A percentile compares a stretch with the other conserved stretches of the same genome.
phyloP scores from a whole-genome alignment of 2,329 filamentous ascomycete species.

The Talaromyces sp. region DNA sequence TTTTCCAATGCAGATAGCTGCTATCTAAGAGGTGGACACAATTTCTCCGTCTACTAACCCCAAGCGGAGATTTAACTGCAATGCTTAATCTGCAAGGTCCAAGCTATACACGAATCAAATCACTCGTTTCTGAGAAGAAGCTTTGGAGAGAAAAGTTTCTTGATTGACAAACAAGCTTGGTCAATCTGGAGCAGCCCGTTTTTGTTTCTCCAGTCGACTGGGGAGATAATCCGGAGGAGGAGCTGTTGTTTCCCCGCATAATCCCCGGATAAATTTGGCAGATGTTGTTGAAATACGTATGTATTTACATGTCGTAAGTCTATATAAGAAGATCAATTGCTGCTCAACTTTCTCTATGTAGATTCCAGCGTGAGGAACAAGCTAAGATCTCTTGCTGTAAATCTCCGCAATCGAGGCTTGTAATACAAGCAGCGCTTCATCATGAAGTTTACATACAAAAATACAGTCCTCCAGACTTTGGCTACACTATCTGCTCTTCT shows the following conservation, averaged over 20 bases:
- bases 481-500: not conserved
- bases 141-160: not conserved
- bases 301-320: not conserved
- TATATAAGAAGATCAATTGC: not conserved
- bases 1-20: not conserved
- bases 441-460: not conserved
- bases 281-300: not conserved
- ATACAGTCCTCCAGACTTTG: not conserved
- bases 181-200: not conserved
- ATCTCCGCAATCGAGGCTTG: not conserved
- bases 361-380: not conserved
- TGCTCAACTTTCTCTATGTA: not conserved
- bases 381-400: not conserved
- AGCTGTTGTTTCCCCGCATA: slow-evolving; percentile 6
- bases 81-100: not conserved
- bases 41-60: slow-evolving; percentile 24
- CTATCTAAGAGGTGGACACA: slow-evolving; percentile 26
- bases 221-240: not conserved
- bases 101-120: not conserved
- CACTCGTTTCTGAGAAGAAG: not conserved
- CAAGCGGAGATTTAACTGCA: not conserved
- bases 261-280: not conserved
- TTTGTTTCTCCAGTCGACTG: not conserved
- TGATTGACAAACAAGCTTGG: not conserved
- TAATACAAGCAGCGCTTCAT: not conserved